These are phyloP conservation scores for Gautieria morchelliformis DNA, from an alignment of 768 basidiomycete species.

Conservation along the genomic window DNA sequence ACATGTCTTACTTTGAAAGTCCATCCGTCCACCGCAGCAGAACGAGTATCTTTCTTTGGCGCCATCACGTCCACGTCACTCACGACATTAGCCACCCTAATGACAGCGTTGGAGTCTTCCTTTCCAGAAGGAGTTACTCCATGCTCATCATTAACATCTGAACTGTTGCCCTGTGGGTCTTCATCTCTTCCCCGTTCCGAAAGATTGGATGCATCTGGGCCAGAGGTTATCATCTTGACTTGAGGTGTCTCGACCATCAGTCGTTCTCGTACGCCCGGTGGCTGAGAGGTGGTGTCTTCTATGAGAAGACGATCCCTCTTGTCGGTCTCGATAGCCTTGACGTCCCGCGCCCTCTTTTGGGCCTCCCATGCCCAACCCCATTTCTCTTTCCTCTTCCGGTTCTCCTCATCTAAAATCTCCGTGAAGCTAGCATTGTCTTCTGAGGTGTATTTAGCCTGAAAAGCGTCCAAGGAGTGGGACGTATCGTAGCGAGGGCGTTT, in stretches of 20 bases:
- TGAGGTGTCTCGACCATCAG: conserved; percentile 46
- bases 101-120: conserved; percentile 1
- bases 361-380: conserved; percentile 95
- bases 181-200: neutral
- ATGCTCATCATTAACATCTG: conserved; percentile 10
- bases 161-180: neutral
- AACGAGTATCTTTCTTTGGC: conserved; percentile 60
- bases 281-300: conserved; percentile 42
- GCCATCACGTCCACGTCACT: conserved; percentile 67
- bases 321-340: conserved; percentile 50
- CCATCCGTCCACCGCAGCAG: conserved; percentile 73
- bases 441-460: conserved; percentile 88
- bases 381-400: conserved; percentile 65
- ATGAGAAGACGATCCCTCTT: conserved; percentile 59
- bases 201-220: conserved; percentile 24
- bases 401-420: conserved; percentile 84
- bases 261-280: conserved; percentile 55
- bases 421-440: conserved; percentile 98
- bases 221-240: conserved; percentile 76
- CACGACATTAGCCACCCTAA: conserved; percentile 13
- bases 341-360: conserved; percentile 56
- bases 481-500: conserved; percentile 56
- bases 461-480: conserved; percentile 63
- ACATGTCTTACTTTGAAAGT: conserved; percentile 54
- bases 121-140: neutral